Percentiles rank a stretch among this genome's conserved stretches.
These are phyloP conservation scores for Helotiales sp. DNA, from an alignment of 2,329 filamentous ascomycete species.

Conservation along the genomic window DNA sequence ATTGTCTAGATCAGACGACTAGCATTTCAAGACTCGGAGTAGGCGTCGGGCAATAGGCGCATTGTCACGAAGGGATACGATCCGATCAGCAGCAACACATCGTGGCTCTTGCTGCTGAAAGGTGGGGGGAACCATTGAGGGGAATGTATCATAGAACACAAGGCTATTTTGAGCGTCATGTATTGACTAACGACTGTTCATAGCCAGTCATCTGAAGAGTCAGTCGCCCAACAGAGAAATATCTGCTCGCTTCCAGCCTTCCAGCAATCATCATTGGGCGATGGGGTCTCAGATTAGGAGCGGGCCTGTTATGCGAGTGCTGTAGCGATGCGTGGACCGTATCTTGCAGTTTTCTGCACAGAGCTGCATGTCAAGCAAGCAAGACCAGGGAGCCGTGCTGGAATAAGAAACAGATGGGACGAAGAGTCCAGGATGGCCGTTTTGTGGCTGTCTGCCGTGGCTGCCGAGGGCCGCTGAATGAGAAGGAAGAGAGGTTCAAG, in stretches of 20 bases:
- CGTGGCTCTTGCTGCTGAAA: slow-evolving; percentile 15
- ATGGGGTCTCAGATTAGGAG: slow-evolving; percentile 21
- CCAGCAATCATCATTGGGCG: no score
- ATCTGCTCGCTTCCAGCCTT: slow-evolving; percentile 17
- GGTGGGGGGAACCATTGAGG: neutral
- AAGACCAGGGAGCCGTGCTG: neutral
- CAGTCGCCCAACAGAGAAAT: slow-evolving; percentile 6
- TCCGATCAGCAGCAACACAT: slow-evolving; percentile 13
- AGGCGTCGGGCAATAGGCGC: slow-evolving; percentile 33
- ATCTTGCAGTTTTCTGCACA: slow-evolving; percentile 10
- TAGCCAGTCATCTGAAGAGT: slow-evolving; percentile 14
- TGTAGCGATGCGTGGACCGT: slow-evolving; percentile 1
- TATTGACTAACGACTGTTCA: neutral
- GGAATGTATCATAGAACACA: neutral
- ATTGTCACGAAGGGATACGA: slow-evolving; percentile 25
- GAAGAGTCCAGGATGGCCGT: slow-evolving; percentile 1
- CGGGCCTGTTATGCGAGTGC: neutral
- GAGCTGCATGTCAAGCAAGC: slow-evolving; percentile 12
- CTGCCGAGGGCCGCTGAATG: slow-evolving; percentile 22
- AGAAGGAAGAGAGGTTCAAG: neutral
- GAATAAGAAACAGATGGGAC: slow-evolving; percentile 9
- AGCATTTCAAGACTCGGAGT: neutral
- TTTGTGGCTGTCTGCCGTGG: slow-evolving; percentile 32
- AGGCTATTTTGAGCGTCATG: slow-evolving; percentile 25
- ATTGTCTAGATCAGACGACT: slow-evolving; percentile 4